phyloP scores from a whole-genome alignment of 2,329 filamentous ascomycete genomes.

The Pseudopyricularia cyperi region DNA sequence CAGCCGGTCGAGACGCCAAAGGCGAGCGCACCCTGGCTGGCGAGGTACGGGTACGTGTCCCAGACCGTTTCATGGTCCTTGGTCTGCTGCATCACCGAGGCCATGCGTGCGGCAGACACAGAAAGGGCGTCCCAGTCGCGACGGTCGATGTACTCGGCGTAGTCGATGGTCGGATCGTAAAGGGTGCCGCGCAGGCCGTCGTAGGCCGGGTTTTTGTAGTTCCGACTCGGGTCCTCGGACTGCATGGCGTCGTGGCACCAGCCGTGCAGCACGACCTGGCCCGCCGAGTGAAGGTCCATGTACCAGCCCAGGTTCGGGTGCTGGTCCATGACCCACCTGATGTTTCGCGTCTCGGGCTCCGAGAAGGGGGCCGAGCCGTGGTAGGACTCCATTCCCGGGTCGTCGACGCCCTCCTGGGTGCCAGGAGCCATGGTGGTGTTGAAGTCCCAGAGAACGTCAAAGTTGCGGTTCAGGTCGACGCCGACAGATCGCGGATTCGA shows the following conservation, averaged over 20 bases:
- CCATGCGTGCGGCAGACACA: not conserved
- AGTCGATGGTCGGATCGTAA: conserved; percentile 10
- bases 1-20: conserved; percentile 32
- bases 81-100: conserved; percentile 7
- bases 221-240: conserved; percentile 27
- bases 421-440: conserved; percentile 23
- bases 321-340: conserved; percentile 36
- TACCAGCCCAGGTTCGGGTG: conserved; percentile 40
- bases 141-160: conserved; percentile 30
- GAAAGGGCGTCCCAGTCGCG: conserved; percentile 24
- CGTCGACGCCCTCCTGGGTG: conserved; percentile 17
- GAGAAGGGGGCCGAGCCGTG: conserved; percentile 37
- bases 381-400: conserved; percentile 32
- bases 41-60: conserved; percentile 9
- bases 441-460: conserved; percentile 44
- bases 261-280: conserved; percentile 37
- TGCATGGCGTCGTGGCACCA: conserved; percentile 46
- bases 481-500: conserved; percentile 21
- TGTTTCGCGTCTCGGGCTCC: conserved; percentile 42
- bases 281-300: conserved; percentile 43
- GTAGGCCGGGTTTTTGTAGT: conserved; percentile 37
- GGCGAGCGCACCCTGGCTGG: conserved; percentile 15
- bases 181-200: conserved; percentile 24
- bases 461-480: conserved; percentile 43
- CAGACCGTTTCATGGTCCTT: conserved; percentile 12